Evolutionary conservation across 139 green algal species (phyloP).

Genomic region (Pseudopediastrum boryanum): DNA sequence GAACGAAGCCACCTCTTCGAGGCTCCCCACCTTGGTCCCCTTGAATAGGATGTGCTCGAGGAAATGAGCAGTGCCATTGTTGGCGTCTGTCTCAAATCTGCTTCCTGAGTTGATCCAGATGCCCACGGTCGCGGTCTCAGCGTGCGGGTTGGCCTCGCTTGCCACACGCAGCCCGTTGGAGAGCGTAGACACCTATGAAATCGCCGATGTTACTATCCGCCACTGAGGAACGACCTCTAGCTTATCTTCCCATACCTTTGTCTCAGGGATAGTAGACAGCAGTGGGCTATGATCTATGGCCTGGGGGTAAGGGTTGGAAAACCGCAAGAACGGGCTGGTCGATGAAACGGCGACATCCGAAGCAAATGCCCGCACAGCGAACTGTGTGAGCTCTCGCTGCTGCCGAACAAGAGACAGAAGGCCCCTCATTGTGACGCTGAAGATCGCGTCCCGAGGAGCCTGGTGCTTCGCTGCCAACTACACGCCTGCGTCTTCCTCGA

Average conservation of each 20-base stretch:
- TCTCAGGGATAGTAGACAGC: conserved; percentile 82
- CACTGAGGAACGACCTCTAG: background rate
- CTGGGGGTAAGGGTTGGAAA: conserved; percentile 73
- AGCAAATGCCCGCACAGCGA: conserved; percentile 27
- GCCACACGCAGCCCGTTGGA: conserved; percentile 93
- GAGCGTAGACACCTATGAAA: conserved; percentile 88
- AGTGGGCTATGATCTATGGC: conserved; percentile 63
- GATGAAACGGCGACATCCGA: conserved; percentile 30
- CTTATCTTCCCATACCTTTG: conserved; percentile 64
- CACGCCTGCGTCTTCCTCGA: too few species aligned
- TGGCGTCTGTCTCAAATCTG: conserved; percentile 90
- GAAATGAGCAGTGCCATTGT: conserved; percentile 97
- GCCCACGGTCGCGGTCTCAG: conserved; percentile 92
- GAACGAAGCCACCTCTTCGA: too few species aligned
- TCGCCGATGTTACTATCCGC: too few species aligned
- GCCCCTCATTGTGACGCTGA: background rate
- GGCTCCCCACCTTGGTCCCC: conserved; percentile 80
- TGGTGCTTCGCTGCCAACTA: too few species aligned
- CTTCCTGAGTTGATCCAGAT: conserved; percentile 98
- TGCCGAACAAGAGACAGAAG: background rate
- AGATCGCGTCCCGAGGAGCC: too few species aligned
- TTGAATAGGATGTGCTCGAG: conserved; percentile 99
- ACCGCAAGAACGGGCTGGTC: conserved; percentile 79
- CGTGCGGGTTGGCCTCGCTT: conserved; percentile 83
- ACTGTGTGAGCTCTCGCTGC: conserved; percentile 21